phyloP scores from a whole-genome alignment of 495 filamentous ascomycete genomes.

The Hyaloscypha finlandica region DNA sequence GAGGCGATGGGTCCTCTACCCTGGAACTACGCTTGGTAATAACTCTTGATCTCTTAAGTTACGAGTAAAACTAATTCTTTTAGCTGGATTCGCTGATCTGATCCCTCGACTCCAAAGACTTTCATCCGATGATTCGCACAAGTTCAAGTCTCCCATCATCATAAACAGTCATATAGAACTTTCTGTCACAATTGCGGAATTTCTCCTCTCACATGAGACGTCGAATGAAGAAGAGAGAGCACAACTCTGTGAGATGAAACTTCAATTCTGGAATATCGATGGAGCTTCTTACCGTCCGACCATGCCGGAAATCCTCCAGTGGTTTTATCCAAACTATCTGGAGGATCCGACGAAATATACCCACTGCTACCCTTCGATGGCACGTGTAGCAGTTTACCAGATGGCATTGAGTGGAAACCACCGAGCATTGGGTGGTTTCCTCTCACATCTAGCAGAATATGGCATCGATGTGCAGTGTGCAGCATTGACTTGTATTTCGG shows the following conservation, averaged over 20 bases:
- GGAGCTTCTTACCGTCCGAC: neutral
- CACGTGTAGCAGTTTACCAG: neutral
- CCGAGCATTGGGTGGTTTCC: neutral
- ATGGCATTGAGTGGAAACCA: neutral
- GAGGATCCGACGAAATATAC: neutral
- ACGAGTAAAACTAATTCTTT: slow-evolving; percentile 26
- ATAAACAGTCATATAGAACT: neutral
- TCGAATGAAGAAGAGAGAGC: neutral
- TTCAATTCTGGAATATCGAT: neutral
- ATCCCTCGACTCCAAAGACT: neutral
- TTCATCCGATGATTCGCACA: neutral
- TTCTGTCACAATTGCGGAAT: neutral
- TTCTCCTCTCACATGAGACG: neutral
- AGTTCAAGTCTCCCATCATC: neutral
- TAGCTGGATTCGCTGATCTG: neutral
- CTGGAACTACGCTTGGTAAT: slow-evolving; percentile 4
- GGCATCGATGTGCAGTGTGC: neutral
- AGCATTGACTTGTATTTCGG: neutral
- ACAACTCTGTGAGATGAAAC: neutral
- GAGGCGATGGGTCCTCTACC: slow-evolving; percentile 39
- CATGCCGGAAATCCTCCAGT: neutral
- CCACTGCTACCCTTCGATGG: neutral
- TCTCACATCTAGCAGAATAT: neutral
- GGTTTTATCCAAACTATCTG: neutral
- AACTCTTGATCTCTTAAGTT: neutral